phyloP scores from a whole-genome alignment of 371 early-diverging fungal species.

The Blyttiomyces sp. region DNA sequence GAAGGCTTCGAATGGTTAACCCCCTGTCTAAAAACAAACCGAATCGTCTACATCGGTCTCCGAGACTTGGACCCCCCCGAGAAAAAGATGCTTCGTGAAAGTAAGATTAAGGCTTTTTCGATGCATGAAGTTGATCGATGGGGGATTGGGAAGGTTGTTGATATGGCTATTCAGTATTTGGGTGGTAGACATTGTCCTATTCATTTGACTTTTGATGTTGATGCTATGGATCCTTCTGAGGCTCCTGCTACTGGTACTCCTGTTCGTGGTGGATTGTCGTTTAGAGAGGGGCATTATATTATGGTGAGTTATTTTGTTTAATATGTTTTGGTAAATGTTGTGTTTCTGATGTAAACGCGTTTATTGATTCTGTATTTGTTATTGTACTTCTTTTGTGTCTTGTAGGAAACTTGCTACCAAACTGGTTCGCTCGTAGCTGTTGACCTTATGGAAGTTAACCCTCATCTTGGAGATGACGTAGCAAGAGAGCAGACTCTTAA shows the following conservation, averaged over 20 bases:
- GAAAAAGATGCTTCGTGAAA: constrained; percentile 73
- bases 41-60: constrained; percentile 93
- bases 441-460: constrained; percentile 96
- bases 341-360: neutral
- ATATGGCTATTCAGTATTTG: constrained; percentile 90
- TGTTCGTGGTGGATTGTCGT: constrained; percentile 91
- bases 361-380: constrained; percentile 30
- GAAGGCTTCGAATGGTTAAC: constrained; percentile 80
- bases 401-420: constrained; percentile 85
- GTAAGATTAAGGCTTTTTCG: constrained; percentile 75
- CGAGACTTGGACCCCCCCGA: constrained; percentile 90
- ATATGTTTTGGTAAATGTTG: no score
- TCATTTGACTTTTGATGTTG: constrained; percentile 87
- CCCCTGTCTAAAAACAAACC: constrained; percentile 69
- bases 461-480: constrained; percentile 67
- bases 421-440: constrained; percentile 87
- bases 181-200: constrained; percentile 74
- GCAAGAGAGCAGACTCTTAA: constrained; percentile 76
- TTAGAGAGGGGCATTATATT: constrained; percentile 53
- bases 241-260: constrained; percentile 96
- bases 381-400: neutral
- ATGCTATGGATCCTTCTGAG: constrained; percentile 91
- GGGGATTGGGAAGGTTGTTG: constrained; percentile 92
- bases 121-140: constrained; percentile 96
- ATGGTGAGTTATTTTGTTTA: constrained; percentile 12